These are phyloP conservation scores for Jackrogersella multiformis DNA, from an alignment of 495 filamentous ascomycete genomes.

Conservation along the genomic window DNA sequence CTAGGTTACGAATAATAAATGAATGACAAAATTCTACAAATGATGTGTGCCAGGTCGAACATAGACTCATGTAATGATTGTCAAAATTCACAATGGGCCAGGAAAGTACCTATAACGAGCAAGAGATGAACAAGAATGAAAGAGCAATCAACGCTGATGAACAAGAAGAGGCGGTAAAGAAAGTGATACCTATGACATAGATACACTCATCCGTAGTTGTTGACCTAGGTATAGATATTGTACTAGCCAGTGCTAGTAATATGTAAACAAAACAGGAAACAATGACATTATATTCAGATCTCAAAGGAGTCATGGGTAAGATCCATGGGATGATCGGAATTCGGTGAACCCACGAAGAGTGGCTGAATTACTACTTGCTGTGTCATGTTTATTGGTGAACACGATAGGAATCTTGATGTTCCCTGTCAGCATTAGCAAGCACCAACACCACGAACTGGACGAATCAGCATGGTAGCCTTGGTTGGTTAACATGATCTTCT, in stretches of 20 bases:
- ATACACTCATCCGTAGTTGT: conserved; percentile 9
- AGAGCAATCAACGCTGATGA: conserved; percentile 33
- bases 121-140: conserved; percentile 13
- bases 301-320: conserved; percentile 10
- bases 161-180: conserved; percentile 29
- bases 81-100: conserved; percentile 16
- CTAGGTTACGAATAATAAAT: conserved; percentile 8
- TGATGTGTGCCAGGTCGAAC: conserved; percentile 6
- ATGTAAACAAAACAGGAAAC: conserved; percentile 17
- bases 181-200: conserved; percentile 22
- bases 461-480: conserved; percentile 20
- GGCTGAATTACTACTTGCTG: conserved; percentile 6
- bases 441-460: conserved; percentile 7
- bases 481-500: conserved; percentile 13
- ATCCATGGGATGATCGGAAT: too few species aligned
- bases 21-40: conserved; percentile 15
- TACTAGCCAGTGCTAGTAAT: not conserved
- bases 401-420: conserved; percentile 13
- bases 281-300: conserved; percentile 28
- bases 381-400: conserved; percentile 26
- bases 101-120: conserved; percentile 25
- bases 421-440: conserved; percentile 10
- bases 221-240: not conserved
- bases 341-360: conserved; percentile 22
- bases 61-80: conserved; percentile 18